Evolutionary conservation across 345 rosid genomes (phyloP).

Genomic region (Eucalyptus shirleyi): DNA sequence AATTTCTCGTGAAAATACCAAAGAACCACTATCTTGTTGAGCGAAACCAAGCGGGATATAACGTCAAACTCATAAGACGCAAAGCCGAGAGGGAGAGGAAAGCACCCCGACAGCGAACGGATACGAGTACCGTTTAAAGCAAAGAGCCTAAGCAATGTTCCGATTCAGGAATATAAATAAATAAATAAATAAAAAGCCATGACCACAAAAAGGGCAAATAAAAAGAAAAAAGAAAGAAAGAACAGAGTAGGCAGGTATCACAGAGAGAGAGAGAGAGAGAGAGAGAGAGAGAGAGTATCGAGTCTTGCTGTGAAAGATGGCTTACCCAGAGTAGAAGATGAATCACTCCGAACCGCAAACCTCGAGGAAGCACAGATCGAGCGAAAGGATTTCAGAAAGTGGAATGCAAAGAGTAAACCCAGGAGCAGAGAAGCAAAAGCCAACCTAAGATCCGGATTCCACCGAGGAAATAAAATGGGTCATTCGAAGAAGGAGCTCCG

Average conservation of each 20-base stretch:
- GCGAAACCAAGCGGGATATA: not conserved
- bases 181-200: too few relatives aligned
- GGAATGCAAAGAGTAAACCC: too few relatives aligned
- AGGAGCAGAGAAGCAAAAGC: too few relatives aligned
- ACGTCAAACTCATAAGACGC: not conserved
- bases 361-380: not conserved
- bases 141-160: not conserved
- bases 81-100: not conserved
- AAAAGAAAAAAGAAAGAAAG: rapidly evolving
- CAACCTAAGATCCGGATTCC: too few relatives aligned
- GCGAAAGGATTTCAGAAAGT: not conserved
- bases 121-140: not conserved
- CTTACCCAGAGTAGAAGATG: not conserved
- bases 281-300: too few relatives aligned
- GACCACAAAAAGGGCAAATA: not conserved
- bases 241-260: too few relatives aligned
- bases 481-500: too few relatives aligned
- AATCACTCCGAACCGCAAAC: too few relatives aligned
- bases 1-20: not conserved
- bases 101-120: not conserved
- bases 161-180: not conserved
- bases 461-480: too few relatives aligned
- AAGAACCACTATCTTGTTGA: not conserved
- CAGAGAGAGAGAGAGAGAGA: too few relatives aligned
- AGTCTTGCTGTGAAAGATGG: not conserved